A percentile compares a stretch with the other conserved stretches of the same genome.
phyloP scores from a whole-genome alignment of 208 protist species.

The Acanthamoeba sp. region DNA sequence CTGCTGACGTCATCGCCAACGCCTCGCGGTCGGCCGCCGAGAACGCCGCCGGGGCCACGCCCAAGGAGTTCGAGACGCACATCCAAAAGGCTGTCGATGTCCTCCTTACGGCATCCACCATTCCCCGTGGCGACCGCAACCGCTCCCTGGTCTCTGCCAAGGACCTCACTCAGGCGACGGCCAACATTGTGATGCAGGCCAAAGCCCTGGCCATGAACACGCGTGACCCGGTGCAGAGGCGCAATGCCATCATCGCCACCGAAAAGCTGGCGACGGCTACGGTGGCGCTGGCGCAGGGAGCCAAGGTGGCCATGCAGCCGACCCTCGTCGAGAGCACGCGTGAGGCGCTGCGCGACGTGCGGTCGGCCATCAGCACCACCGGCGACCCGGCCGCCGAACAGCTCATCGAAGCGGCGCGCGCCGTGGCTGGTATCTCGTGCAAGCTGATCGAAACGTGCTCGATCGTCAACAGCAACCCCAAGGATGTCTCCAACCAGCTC shows the following conservation, averaged over 20 bases:
- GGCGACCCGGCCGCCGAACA: slow-evolving; percentile 54
- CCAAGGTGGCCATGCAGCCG: slow-evolving; percentile 61
- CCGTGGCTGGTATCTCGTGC: not conserved
- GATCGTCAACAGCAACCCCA: slow-evolving; percentile 57
- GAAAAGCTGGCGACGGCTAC: slow-evolving; percentile 70
- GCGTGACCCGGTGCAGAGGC: slow-evolving; percentile 25
- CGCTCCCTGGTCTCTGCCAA: slow-evolving; percentile 1
- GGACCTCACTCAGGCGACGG: slow-evolving; percentile 13
- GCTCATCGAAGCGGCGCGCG: slow-evolving; percentile 25
- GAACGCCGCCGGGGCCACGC: not conserved
- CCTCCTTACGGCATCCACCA: not conserved
- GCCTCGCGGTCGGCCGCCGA: slow-evolving; percentile 37
- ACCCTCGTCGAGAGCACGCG: slow-evolving; percentile 23
- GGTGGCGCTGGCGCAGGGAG: slow-evolving; percentile 28
- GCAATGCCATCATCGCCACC: slow-evolving; percentile 64
- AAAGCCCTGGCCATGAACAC: slow-evolving; percentile 34
- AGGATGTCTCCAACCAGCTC: slow-evolving; percentile 41
- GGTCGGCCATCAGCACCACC: not conserved
- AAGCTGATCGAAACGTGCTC: slow-evolving; percentile 23
- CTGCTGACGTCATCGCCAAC: slow-evolving; percentile 36
- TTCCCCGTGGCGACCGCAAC: slow-evolving; percentile 36
- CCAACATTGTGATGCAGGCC: slow-evolving; percentile 31
- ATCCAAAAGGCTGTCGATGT: slow-evolving; percentile 27
- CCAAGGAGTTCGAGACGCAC: not conserved
- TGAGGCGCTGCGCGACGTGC: slow-evolving; percentile 60